Evolutionary conservation across 2,329 filamentous ascomycete genomes (phyloP).

Genomic region (Cordyceps javanica): DNA sequence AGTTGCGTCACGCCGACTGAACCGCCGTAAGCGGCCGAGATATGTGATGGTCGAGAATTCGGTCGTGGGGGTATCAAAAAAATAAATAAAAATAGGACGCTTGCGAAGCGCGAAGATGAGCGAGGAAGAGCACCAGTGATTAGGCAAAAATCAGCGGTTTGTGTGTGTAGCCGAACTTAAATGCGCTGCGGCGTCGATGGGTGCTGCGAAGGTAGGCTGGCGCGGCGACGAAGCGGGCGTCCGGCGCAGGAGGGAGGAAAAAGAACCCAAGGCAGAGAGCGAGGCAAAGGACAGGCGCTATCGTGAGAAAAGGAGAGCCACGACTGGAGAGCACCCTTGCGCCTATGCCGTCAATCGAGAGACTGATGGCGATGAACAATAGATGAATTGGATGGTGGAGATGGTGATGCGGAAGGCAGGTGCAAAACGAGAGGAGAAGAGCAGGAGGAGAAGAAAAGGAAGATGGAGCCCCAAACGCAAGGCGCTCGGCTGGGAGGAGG

Average conservation of each 20-base stretch:
- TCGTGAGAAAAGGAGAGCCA: background rate
- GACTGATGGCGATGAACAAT: background rate
- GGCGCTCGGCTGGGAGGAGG: background rate
- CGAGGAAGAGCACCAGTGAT: background rate
- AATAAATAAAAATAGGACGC: background rate
- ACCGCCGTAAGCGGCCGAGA: background rate
- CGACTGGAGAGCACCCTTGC: background rate
- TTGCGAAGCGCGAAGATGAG: background rate
- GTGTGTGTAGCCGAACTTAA: background rate
- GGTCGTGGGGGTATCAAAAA: slow-evolving; percentile 3
- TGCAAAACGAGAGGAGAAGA: too few relatives aligned
- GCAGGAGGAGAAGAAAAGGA: slow-evolving; percentile 11
- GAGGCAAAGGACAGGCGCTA: background rate
- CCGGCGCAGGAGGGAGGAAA: background rate
- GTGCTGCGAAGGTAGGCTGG: background rate
- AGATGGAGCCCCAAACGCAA: slow-evolving; percentile 10
- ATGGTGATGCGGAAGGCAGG: slow-evolving; percentile 7
- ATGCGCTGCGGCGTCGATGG: background rate
- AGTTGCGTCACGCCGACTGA: background rate
- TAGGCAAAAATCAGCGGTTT: background rate
- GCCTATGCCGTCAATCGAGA: slow-evolving; percentile 2
- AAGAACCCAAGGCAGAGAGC: background rate
- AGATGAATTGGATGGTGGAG: slow-evolving; percentile 9
- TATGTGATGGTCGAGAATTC: background rate
- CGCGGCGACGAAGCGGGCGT: background rate